phyloP scores from a whole-genome alignment of 2,329 filamentous ascomycete species.

The Pyrenochaeta sp. region DNA sequence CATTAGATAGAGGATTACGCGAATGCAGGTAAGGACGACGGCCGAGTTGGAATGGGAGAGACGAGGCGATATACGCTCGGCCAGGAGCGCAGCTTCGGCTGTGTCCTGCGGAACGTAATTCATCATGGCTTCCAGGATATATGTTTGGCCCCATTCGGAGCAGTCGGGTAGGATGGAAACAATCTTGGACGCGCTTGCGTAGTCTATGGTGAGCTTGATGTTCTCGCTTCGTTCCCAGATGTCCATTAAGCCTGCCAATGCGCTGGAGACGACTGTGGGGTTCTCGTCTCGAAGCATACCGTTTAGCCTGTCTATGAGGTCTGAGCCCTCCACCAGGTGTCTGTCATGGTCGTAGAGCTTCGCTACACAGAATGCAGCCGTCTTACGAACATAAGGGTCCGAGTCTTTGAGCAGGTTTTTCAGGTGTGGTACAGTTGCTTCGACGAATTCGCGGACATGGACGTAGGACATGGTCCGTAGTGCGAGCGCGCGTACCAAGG shows the following conservation, averaged over 20 bases:
- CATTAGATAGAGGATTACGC: constrained; percentile 96
- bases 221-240: constrained; percentile 98
- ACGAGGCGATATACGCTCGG: constrained; percentile 93
- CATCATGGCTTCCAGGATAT: constrained; percentile 97
- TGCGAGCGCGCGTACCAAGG: constrained; percentile 88
- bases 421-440: constrained; percentile 84
- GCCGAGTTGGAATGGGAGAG: constrained; percentile 97
- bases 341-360: constrained; percentile 98
- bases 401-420: constrained; percentile 83
- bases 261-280: constrained; percentile 94
- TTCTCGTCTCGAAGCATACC: constrained; percentile 92
- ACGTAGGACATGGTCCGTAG: constrained; percentile 97
- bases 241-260: constrained; percentile 89
- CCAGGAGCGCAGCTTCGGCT: constrained; percentile 84
- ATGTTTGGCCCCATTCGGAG: constrained; percentile 99
- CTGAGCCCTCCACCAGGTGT: constrained; percentile 86
- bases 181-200: constrained; percentile 96
- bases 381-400: constrained; percentile 97
- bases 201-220: constrained; percentile 98
- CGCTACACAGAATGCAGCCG: constrained; percentile 92
- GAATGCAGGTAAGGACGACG: constrained; percentile 93
- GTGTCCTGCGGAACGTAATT: constrained; percentile 95
- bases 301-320: constrained; percentile 92
- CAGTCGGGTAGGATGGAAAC: constrained; percentile 96
- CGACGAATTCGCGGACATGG: constrained; percentile 94